Evolutionary conservation across 306 rosid genomes (phyloP), one percentile per base, ranked within the genome.

Genomic region (Gynostemma pentaphyllum): DNA sequence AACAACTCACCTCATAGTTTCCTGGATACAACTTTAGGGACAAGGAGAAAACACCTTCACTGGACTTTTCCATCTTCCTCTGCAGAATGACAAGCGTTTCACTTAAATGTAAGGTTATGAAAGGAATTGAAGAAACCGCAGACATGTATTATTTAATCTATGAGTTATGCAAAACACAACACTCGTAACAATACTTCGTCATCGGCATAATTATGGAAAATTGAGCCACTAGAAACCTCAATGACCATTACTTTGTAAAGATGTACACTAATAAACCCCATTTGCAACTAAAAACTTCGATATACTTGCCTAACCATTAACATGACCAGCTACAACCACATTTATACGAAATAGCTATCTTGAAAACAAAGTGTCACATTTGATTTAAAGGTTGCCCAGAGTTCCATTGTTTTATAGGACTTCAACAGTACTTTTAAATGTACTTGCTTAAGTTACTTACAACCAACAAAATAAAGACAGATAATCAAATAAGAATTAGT

Each of bases 11-110:
- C 94, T 94, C 97, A 1, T 94, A 94, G 78, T 48, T 84, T 71
- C 99, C 97, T 5, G 99, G 99, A 76, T 89, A 94, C 79, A 94
- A 64, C 76, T 83, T 78, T 67, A 94, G 82, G 78, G 10, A 34
- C 74, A 76, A 2, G 29, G 90, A 78, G 81, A 94, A 89, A 62
- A 89, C 36, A 56, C 99, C 97, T 14, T 79, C 48, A 41, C 70
- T 59, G 13, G 84, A 82, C 72, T 64, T 79, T 68, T 78, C 88
- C 99, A 94, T 89, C 77, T 74, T 89, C 70, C 87, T 86, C 97
- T 89, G 83, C 66, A 41, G 23, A 24, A 13, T 23, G 23, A 27
- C 15, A 14, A 8, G 7, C 15, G 9, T 52, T 18, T 52, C 16
- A 37, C 15, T 52, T 51, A 27, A 27, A n/a, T 11, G 19, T 57